Conservation (phyloP, 306 rosid species). For the Cyamopsis tetragonoloba region DNA sequence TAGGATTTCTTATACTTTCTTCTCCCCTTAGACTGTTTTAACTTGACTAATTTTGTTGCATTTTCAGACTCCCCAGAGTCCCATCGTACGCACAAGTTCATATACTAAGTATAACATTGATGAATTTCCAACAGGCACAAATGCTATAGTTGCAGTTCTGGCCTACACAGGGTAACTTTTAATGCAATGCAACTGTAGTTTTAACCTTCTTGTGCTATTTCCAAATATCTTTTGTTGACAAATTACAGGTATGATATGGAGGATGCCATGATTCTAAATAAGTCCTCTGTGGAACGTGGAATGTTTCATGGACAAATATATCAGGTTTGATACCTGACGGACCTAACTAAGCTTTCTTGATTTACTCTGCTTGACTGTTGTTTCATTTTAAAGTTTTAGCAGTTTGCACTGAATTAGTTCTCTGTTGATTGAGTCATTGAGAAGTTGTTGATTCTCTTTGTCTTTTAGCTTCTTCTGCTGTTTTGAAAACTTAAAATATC, state of each 20-base stretch:
- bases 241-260: conserved; percentile 87
- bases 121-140: conserved; percentile 89
- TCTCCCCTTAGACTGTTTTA: not conserved
- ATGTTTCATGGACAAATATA: conserved; percentile 92
- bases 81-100: conserved; percentile 80
- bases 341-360: conserved; percentile 6
- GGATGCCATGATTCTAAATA: conserved; percentile 96
- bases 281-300: conserved; percentile 97
- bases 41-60: conserved; percentile 26
- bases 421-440: not conserved
- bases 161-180: conserved; percentile 87
- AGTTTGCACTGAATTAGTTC: not conserved
- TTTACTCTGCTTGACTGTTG: not conserved
- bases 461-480: too few relatives aligned
- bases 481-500: not conserved
- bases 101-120: conserved; percentile 64
- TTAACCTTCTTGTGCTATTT: conserved; percentile 11
- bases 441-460: not conserved
- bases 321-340: conserved; percentile 54
- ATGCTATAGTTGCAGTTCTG: conserved; percentile 94
- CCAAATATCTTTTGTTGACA: conserved; percentile 18
- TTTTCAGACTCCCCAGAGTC: conserved; percentile 87
- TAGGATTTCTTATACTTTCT: conserved; percentile 3
- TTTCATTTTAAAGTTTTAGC: conserved; percentile 18
- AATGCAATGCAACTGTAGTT: conserved; percentile 9